Base-by-base conservation (phyloP, 352 stramenopile species). In the Elongisporangium prolatum region DNA sequence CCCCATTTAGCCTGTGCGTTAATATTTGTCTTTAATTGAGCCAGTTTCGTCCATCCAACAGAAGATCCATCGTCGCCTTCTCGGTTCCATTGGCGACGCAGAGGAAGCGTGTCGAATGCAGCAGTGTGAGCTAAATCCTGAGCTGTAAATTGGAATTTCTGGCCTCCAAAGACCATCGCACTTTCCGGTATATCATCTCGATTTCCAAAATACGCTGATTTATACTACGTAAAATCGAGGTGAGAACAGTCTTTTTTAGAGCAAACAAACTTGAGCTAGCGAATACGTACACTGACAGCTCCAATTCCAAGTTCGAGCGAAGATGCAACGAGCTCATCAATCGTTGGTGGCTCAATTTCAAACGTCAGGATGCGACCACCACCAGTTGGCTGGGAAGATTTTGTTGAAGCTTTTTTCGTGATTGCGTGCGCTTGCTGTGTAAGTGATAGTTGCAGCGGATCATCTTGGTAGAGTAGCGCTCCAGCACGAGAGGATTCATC, bases 81-180 rank as follows among this genome's bases (percentile, higher is more conserved):
- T 40, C 28, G 28, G 9, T 40, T 40, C 28, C 28, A 13, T 40
- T 40, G 28, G 28, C 28, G 28, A 40, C 28, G 28, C 28, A 40
- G 14, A 2, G 28, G 28, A 40, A 40, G 28, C 4, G 84, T 89
- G 54, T 90, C 59, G 62, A 91, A 95, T 8, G 34, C 18, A 2
- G 34, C 50, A 10, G 86, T 55, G 52, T 86, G 68, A 1, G 22
- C 63, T 6, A 71, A 34, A 58, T 70, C 73, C 0, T 67, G 65
- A 2, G 71, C 63, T 6, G 56, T 56, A 65, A 95, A 90, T 20
- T 77, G 60, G 48, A 89, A 89, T 37, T 86, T 88, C 40, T 81
- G 73, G 6, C 86, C 84, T 47, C 78, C 84, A 67, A 91, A 95
- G 6, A 92, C 57, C 52, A 93, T 71, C 2, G 80, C 56, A 62